A percentile compares a stretch with the other conserved stretches of the same genome.
These are phyloP conservation scores for Blepharisma japonicum DNA, from an alignment of 73 alveolate species.

Conservation along the genomic window DNA sequence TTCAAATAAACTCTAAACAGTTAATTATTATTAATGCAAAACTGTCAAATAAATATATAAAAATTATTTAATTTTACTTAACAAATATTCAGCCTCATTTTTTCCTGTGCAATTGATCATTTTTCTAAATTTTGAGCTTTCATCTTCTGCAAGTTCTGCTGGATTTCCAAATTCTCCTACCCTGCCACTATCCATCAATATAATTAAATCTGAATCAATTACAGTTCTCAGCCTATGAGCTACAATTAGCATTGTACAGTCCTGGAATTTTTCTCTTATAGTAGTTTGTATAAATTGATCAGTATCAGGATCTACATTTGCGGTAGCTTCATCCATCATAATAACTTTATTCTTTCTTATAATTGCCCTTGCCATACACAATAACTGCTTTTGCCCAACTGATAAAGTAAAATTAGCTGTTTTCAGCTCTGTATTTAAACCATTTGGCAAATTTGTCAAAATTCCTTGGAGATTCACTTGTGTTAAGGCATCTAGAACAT, in stretches of 20 bases:
- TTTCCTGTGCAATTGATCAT: no score
- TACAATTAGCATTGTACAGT: conserved; percentile 37
- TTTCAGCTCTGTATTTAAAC: no score
- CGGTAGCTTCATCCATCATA: conserved; percentile 56
- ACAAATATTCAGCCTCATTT: no score
- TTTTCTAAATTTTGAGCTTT: no score
- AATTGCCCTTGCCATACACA: conserved; percentile 47
- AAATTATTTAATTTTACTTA: no score
- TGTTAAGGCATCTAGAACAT: not conserved
- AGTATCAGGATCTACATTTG: conserved; percentile 50
- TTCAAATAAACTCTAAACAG: no score
- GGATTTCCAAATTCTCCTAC: conserved; percentile 38
- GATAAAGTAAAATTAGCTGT: not conserved
- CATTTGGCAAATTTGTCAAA: not conserved
- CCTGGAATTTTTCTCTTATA: conserved; percentile 32
- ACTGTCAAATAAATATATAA: no score
- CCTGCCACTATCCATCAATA: conserved; percentile 40
- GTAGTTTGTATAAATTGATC: conserved; percentile 49
- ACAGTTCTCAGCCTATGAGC: conserved; percentile 48
- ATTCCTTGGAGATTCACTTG: not conserved
- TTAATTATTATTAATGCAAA: no score
- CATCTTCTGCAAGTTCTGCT: not conserved
- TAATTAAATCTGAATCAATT: conserved; percentile 39
- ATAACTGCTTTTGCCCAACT: conserved; percentile 45
- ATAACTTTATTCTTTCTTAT: conserved; percentile 47